Evolutionary conservation across 2,329 filamentous ascomycete genomes (phyloP), one percentile per base, ranked within the genome.

Genomic region (Bipolaris zeicola): DNA sequence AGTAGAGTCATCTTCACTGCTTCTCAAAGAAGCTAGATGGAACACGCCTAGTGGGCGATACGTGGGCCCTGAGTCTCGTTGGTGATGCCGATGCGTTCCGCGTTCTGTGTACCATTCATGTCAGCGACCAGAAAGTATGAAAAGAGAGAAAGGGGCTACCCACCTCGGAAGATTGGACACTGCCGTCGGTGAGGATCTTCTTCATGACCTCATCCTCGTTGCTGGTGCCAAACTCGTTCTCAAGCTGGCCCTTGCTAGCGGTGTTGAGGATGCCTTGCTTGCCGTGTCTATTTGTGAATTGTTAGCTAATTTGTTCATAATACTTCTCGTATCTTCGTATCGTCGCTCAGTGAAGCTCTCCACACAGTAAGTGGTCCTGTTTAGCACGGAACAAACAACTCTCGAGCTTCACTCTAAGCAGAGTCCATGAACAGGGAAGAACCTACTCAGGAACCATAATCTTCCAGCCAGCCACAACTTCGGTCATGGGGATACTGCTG

Each of bases 391-490:
- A 33, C 24, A 45, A 45, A 24, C 33, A 37, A 11, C 42, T 10
- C 20, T 5, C 22, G 13, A 48, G 33, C 45, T 37, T 48, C 45
- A 26, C 20, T 20, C 13, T 2, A 14, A 24, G 20, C 22, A n/a
- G 22, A 20, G 20, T 16, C 8, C 20, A 31, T 8, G 7, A 18
- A 10, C 22, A 18, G 18, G 33, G 10, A 41, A 26, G 33, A 33
- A 81, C 90, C 80, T 84, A 97, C 93, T 89, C 90, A 34, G 92
- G 96, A 41, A 89, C 81, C 72, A 96, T 96, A 72, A 99, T 83
- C 83, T 96, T 91, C 83, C 91, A 98, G 6, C 89, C 84, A 56
- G 88, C 91, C 53, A 98, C 85, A 54, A 99, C 93, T 70, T 97
- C 88, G 1, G 90, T 85, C 45, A 98, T 80, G 36, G 95, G 90